Conservation (phyloP, 2,329 filamentous ascomycete species). For the Fulvia fulva region DNA sequence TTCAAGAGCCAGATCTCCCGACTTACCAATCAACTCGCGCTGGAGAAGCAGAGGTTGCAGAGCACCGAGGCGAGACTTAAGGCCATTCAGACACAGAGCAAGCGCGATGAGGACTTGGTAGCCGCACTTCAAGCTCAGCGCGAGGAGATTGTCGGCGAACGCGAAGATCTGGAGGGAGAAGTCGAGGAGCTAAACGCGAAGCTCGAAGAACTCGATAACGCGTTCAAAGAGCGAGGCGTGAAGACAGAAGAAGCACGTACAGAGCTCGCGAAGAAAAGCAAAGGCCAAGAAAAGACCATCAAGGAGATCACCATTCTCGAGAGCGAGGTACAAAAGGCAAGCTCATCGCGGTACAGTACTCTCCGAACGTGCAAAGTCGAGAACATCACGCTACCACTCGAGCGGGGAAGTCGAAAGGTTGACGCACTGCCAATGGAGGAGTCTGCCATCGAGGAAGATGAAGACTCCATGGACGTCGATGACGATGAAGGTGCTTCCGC, state of each 20-base stretch:
- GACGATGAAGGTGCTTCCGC: constrained; percentile 54
- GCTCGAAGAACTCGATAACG: constrained; percentile 64
- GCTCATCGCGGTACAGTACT: constrained; percentile 75
- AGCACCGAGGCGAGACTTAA: constrained; percentile 66
- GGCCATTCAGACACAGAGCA: constrained; percentile 61
- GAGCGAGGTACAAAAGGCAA: constrained; percentile 79
- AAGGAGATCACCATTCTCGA: constrained; percentile 78
- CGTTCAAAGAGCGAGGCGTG: constrained; percentile 66
- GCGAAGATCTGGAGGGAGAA: constrained; percentile 70
- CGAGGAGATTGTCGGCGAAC: constrained; percentile 65
- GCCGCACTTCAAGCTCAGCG: constrained; percentile 68
- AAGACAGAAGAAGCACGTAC: constrained; percentile 73
- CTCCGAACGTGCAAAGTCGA: constrained; percentile 89
- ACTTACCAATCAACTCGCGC: constrained; percentile 58
- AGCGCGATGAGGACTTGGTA: constrained; percentile 66
- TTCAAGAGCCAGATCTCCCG: constrained; percentile 74
- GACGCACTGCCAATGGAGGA: constrained; percentile 87
- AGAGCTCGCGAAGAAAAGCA: constrained; percentile 78
- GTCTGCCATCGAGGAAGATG: constrained; percentile 61
- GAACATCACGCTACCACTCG: constrained; percentile 80
- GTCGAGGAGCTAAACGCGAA: constrained; percentile 71
- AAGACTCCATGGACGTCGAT: constrained; percentile 91
- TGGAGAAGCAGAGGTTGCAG: constrained; percentile 68
- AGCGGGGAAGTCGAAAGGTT: constrained; percentile 64
- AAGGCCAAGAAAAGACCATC: constrained; percentile 71